Evolutionary conservation across 352 stramenopile genomes (phyloP), one percentile per base, ranked within the genome.

Genomic region (Globisporangium cederbergense): DNA sequence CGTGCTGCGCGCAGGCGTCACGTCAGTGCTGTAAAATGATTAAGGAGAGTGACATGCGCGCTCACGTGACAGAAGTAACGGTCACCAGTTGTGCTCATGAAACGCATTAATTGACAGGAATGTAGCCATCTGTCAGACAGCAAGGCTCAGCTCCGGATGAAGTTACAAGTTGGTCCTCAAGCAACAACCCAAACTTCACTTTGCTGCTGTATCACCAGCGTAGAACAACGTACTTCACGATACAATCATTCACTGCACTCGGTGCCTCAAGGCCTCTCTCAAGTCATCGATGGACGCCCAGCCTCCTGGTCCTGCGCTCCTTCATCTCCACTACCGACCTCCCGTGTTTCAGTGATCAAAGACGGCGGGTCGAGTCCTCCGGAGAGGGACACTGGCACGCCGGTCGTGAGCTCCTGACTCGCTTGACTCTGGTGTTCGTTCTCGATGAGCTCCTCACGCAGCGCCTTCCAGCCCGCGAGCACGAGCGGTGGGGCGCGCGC

Each of bases 371-470:
- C 40, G 25, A 62, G 56, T 11, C 56, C 28, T 11, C 56, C 56
- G 3, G 56, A 53, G 28, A 62, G 22, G 14, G 46, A 40, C 36
- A 53, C 28, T 6, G 40, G 22, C 11, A 36, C 36, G 34, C 18
- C 59, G 4, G 9, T 32, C 14, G 25, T 10, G 9, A 52, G 30
- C 4, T 65, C 59, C 38, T 65, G 59, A 1, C 8, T 18, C 7
- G 36, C 59, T 13, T 58, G 54, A 2, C 5, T 16, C 49, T 58
- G 46, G 38, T 65, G 56, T 38, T 73, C 67, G 50, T 64, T 70
- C 52, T 58, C 58, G 20, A 73, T 73, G 38, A 73, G 67, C 38
- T 70, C 54, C 14, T 73, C 32, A 2, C 55, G 63, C 36, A 73
- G 52, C 36, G 67, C 67, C 46, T 72, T 72, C 66, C 66, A 72